These are phyloP conservation scores for Macrocystidia cucumis DNA, from an alignment of 1,284 basidiomycete genomes.

Conservation along the genomic window DNA sequence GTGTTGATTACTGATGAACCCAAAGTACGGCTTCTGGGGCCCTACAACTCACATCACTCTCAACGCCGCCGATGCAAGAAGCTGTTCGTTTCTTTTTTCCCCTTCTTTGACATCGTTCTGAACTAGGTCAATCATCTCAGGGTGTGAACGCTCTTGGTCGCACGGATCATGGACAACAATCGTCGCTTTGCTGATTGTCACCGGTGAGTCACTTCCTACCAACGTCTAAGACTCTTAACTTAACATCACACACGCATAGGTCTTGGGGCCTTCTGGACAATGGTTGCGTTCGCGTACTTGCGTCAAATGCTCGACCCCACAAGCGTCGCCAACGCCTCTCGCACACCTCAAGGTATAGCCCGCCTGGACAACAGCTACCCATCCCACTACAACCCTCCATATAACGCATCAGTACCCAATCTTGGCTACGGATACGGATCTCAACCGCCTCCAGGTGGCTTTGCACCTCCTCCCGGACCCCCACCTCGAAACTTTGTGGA, in stretches of 20 bases:
- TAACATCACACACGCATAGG: slow-evolving; percentile 23
- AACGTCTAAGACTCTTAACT: neutral
- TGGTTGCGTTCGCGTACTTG: slow-evolving; percentile 60
- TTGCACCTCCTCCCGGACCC: slow-evolving; percentile 33
- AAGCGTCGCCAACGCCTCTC: slow-evolving; percentile 24
- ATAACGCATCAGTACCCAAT: slow-evolving; percentile 15
- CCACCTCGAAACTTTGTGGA: slow-evolving; percentile 26
- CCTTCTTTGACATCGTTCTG: neutral
- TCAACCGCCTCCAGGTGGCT: slow-evolving; percentile 10
- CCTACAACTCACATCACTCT: slow-evolving; percentile 29
- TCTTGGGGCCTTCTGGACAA: slow-evolving; percentile 48
- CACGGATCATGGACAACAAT: slow-evolving; percentile 57
- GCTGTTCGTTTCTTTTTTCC: slow-evolving; percentile 28
- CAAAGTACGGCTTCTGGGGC: slow-evolving; percentile 41
- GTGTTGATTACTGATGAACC: slow-evolving; percentile 4
- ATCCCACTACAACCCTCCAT: slow-evolving; percentile 27
- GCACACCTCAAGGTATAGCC: slow-evolving; percentile 15
- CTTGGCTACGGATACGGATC: slow-evolving; percentile 9
- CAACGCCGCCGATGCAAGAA: slow-evolving; percentile 26
- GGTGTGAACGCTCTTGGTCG: slow-evolving; percentile 49
- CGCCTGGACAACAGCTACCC: slow-evolving; percentile 21
- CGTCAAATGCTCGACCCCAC: slow-evolving; percentile 63
- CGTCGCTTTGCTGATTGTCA: slow-evolving; percentile 46
- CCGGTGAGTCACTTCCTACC: slow-evolving; percentile 24
- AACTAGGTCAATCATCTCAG: slow-evolving; percentile 22